phyloP scores from a whole-genome alignment of 345 rosid species.

The Eutrema japonicum region DNA sequence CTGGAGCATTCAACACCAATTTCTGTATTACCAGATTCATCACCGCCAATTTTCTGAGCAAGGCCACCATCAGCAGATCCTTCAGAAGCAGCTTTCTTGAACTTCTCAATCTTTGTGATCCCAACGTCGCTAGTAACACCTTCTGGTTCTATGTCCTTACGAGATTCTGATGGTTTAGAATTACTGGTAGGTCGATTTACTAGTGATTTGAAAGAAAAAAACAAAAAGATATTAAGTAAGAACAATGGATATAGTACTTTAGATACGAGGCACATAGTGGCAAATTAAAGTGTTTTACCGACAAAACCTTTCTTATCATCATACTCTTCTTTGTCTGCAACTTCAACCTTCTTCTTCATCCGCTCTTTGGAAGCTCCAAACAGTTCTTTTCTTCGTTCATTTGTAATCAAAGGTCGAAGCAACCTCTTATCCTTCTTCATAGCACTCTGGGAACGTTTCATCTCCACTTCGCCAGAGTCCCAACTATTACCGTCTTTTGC shows the following conservation, averaged over 20 bases:
- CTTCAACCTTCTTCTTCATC: slow-evolving; percentile 66
- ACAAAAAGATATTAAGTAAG: slow-evolving; percentile 46
- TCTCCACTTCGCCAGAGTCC: slow-evolving; percentile 52
- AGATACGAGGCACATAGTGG: background rate
- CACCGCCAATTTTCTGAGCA: slow-evolving; percentile 44
- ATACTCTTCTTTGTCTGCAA: slow-evolving; percentile 56
- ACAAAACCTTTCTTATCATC: slow-evolving; percentile 52
- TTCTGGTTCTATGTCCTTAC: slow-evolving; percentile 68
- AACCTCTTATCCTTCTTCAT: slow-evolving; percentile 61
- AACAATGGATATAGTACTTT: slow-evolving; percentile 35
- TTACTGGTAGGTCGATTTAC: slow-evolving; percentile 71
- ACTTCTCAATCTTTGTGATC: slow-evolving; percentile 54
- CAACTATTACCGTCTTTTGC: slow-evolving; percentile 50
- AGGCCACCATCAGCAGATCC: slow-evolving; percentile 49
- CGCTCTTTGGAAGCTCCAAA: slow-evolving; percentile 56
- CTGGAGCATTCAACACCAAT: slow-evolving; percentile 47
- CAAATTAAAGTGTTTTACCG: slow-evolving; percentile 38
- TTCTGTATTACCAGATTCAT: slow-evolving; percentile 50
- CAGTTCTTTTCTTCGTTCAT: slow-evolving; percentile 67
- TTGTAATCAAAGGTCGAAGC: slow-evolving; percentile 60
- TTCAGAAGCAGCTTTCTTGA: slow-evolving; percentile 45
- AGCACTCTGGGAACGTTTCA: slow-evolving; percentile 50
- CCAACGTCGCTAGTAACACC: slow-evolving; percentile 51
- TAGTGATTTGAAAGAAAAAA: slow-evolving; percentile 57
- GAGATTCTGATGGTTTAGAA: slow-evolving; percentile 70